Evolutionary conservation across 305 asterid genomes (phyloP).

Genomic region (Fraxinus ornus): DNA sequence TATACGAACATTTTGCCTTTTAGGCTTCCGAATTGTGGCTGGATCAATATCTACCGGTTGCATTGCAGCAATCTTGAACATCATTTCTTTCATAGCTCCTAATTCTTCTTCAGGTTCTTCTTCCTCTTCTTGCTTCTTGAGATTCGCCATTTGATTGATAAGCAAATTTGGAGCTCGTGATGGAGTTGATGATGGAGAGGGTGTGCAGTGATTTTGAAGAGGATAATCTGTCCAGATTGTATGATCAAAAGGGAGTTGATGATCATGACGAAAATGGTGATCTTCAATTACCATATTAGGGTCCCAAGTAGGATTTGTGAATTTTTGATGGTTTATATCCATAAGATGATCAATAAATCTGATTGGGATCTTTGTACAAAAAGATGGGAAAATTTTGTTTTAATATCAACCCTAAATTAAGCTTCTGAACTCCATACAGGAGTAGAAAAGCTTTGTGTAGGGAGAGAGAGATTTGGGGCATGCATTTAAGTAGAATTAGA

Average conservation of each 20-base stretch:
- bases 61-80: slow-evolving; percentile 93
- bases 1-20: slow-evolving; percentile 71
- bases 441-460: neutral
- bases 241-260: slow-evolving; percentile 19
- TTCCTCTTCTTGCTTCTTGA: slow-evolving; percentile 18
- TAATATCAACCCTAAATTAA: neutral
- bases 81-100: slow-evolving; percentile 86
- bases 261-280: slow-evolving; percentile 18
- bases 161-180: neutral
- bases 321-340: slow-evolving; percentile 44
- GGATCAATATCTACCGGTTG: slow-evolving; percentile 90
- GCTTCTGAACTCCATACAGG: neutral
- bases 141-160: neutral
- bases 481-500: neutral
- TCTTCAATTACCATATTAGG: slow-evolving; percentile 29
- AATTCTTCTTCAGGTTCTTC: slow-evolving; percentile 53
- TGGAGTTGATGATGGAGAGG: slow-evolving; percentile 22
- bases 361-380: neutral
- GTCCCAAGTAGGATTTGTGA: slow-evolving; percentile 33
- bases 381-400: neutral
- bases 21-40: slow-evolving; percentile 59
- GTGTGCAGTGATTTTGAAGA: slow-evolving; percentile 16
- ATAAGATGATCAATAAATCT: slow-evolving; percentile 8
- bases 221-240: slow-evolving; percentile 35
- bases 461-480: neutral